Conservation (phyloP, 2,329 filamentous ascomycete genomes). For the Aspergillus calidoustus region DNA sequence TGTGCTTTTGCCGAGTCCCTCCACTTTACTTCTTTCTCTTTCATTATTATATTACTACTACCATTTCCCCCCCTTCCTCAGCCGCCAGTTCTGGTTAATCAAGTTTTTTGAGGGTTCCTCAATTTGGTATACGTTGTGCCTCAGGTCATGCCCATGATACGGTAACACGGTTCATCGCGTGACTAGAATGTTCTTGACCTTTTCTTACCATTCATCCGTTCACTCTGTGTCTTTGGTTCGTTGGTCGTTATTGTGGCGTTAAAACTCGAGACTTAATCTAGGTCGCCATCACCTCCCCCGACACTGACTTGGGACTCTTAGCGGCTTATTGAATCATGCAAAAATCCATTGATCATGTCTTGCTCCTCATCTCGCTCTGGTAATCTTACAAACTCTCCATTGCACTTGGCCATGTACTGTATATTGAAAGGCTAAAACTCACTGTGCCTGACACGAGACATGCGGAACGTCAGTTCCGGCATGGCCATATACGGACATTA, state of each 20-base stretch:
- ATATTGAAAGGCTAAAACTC: neutral
- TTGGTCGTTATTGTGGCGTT: slow-evolving; percentile 24
- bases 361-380: neutral
- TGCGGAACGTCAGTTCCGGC: neutral
- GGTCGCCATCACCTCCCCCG: neutral
- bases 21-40: slow-evolving; percentile 29
- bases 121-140: slow-evolving; percentile 19
- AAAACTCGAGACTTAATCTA: slow-evolving; percentile 12
- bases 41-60: slow-evolving; percentile 37
- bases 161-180: slow-evolving; percentile 13
- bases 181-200: slow-evolving; percentile 19
- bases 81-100: slow-evolving; percentile 19
- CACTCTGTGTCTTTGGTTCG: slow-evolving; percentile 19
- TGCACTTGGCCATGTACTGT: neutral
- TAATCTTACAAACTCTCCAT: neutral
- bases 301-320: slow-evolving; percentile 16
- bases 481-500: neutral
- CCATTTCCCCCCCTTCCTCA: slow-evolving; percentile 21
- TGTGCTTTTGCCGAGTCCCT: slow-evolving; percentile 22
- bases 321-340: slow-evolving; percentile 27
- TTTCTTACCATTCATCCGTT: slow-evolving; percentile 28
- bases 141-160: slow-evolving; percentile 23
- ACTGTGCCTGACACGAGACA: neutral
- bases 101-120: slow-evolving; percentile 16
- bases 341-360: slow-evolving; percentile 16